Conservation (phyloP, 805 yeast species). For the Candida anglica region DNA sequence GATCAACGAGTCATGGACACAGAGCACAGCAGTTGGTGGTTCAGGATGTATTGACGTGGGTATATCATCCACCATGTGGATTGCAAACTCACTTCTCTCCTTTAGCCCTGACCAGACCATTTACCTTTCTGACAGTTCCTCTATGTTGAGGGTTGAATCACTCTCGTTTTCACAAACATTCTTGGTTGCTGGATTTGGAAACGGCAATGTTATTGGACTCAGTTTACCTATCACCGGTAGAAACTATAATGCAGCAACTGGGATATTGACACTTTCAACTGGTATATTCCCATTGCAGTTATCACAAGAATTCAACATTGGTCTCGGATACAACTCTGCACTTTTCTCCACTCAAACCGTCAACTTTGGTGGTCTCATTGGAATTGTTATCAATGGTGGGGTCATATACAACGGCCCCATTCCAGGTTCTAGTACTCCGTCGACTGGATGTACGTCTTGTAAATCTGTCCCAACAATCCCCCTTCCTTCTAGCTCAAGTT, state of each 20-base stretch:
- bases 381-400: conserved; percentile 6
- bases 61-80: conserved; percentile 7
- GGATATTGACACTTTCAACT: conserved; percentile 6
- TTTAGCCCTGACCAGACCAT: conserved; percentile 10
- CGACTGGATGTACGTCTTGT: conserved; percentile 5
- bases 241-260: conserved; percentile 4
- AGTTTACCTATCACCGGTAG: conserved; percentile 1
- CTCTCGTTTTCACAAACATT: conserved; percentile 12
- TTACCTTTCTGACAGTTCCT: conserved; percentile 6
- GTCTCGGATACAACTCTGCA: background rate
- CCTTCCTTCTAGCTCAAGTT: background rate
- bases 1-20: conserved; percentile 16
- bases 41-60: conserved; percentile 24
- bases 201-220: conserved; percentile 4
- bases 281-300: conserved; percentile 2
- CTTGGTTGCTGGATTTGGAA: conserved; percentile 22
- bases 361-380: conserved; percentile 1
- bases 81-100: conserved; percentile 9
- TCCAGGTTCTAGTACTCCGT: conserved; percentile 5
- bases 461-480: conserved; percentile 1
- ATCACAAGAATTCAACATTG: conserved; percentile 1
- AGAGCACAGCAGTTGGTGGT: conserved; percentile 18
- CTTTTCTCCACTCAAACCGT: background rate
- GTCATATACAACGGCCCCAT: conserved; percentile 8
- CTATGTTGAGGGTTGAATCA: conserved; percentile 10